Base-by-base conservation (phyloP, 2,329 filamentous ascomycete genomes). In the Aaosphaeria arxii region DNA sequence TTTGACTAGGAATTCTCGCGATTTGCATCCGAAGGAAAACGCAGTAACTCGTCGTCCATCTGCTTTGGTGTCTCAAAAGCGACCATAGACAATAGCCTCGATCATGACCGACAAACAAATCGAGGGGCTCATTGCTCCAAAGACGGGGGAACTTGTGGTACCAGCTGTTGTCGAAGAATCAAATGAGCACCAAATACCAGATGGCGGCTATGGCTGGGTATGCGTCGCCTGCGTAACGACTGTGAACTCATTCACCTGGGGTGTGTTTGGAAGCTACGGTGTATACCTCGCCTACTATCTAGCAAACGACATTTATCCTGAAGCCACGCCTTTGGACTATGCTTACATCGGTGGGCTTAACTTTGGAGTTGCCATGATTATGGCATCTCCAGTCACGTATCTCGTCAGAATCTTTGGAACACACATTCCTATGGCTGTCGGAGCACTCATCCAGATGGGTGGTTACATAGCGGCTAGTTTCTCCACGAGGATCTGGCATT, bases 231-330 rank as follows among this genome's bases (percentile, higher is more conserved):
- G 59, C 9, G 52, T 64, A 7, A 57, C 57, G 40, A 49, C 60
- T 33, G 42, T 55, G 30, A 53, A 55, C 30, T 33, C 29, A 11
- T 53, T 51, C 40, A 48, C 52, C 9, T 55, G 47, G 47, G 52
- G 52, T 32, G 43, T 61, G 5, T 49, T 53, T 17, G 53, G 59
- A 9, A 55, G 43, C 11, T 77, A 73, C 48, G 72, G 72, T 35
- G 68, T 77, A 11, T 76, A 74, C 47, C 64, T 77, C 0, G 64
- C 69, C 5, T 66, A 74, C 44, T 77, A 74, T 48, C 59, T 75
- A 11, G 49, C 59, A 5, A 54, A 65, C 35, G 45, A 64, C 6
- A 59, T 59, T 6, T 75, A 72, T 43, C 59, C 64, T 0, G 57
- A 56, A 11, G 67, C 72, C 11, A 59, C 57, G 1, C 43, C 64